Base-by-base conservation (phyloP, 129 eudicot genomes). In the Pseudognaphalium luteoalbum region DNA sequence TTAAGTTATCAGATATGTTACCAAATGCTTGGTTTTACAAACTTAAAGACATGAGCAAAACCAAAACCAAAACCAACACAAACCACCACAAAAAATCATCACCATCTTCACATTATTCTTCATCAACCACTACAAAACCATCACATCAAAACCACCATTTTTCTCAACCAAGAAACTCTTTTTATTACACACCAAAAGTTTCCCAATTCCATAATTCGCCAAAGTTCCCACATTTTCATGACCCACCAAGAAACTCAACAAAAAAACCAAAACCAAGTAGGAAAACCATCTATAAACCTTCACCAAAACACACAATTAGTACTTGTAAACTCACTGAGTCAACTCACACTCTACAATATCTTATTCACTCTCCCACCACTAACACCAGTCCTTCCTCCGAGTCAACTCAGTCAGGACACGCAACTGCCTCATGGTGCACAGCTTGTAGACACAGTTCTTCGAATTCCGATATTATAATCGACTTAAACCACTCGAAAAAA, bases 21-120 rank as follows among this genome's bases (percentile, higher is more conserved):
- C 96, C 96, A 77, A 91, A 91, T 76, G 91, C 96, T 21, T 88
- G 93, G 93, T 91, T 91, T 80, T 86, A 88, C 93, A 91, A 91
- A 81, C 96, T 91, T 61, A 88, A 76, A 81, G 89, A 86, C 77
- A 88, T 86, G 90, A 87, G 70, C 87, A 90, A 74, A 42, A 44
- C 85, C 21, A 90, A 74, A 42, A 44, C 85, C 21, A 74, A 32
- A 28, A 68, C 77, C 75, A 28, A 61, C 28, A 73, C 35, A 19
- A 68, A 42, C 52, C 75, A 76, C 62, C 51, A 30, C 81, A 84
- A 80, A 75, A 83, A 82, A 50, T 81, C 84, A 51, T 75, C 76
- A 17, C 42, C 51, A 11, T 12, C 22, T 37, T 12, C 67, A 37
- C 56, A 66, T 54, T 72, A 79, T 44, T 65, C 83, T 25, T 56